Conservation (phyloP, 2,329 filamentous ascomycete species). For the Drechslerella coelobrocha region DNA sequence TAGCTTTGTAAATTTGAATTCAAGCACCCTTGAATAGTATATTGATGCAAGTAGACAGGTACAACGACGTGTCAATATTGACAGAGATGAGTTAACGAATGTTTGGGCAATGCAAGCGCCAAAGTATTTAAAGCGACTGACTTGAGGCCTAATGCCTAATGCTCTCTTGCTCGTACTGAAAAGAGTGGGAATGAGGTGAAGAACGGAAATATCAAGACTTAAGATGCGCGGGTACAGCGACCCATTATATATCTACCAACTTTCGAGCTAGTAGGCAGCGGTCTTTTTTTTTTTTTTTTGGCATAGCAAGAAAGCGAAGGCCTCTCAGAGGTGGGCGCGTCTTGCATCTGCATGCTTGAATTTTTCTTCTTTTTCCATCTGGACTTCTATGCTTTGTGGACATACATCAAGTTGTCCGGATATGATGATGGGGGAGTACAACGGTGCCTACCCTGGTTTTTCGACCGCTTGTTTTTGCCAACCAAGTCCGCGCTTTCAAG, state of each 20-base stretch:
- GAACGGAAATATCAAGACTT: constrained; percentile 6
- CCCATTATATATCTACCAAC: constrained; percentile 30
- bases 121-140: constrained; percentile 33
- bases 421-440: background rate
- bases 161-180: constrained; percentile 31
- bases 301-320: background rate
- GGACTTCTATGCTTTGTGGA: background rate
- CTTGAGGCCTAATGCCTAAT: constrained; percentile 29
- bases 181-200: constrained; percentile 46
- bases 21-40: constrained; percentile 1
- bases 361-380: background rate
- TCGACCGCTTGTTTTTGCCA: background rate
- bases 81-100: constrained; percentile 22
- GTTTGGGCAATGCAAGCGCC: constrained; percentile 12
- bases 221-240: constrained; percentile 23
- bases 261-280: constrained; percentile 11
- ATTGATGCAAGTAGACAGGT: background rate
- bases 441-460: background rate
- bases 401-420: background rate
- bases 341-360: constrained; percentile 2
- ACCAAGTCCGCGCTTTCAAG: background rate
- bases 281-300: constrained; percentile 23
- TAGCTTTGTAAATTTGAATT: background rate
- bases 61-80: background rate
- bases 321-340: background rate